Percentiles rank a stretch among this genome's conserved stretches.
Conservation (phyloP, 2,329 filamentous ascomycete genomes). For the Cladorrhinum sp. region DNA sequence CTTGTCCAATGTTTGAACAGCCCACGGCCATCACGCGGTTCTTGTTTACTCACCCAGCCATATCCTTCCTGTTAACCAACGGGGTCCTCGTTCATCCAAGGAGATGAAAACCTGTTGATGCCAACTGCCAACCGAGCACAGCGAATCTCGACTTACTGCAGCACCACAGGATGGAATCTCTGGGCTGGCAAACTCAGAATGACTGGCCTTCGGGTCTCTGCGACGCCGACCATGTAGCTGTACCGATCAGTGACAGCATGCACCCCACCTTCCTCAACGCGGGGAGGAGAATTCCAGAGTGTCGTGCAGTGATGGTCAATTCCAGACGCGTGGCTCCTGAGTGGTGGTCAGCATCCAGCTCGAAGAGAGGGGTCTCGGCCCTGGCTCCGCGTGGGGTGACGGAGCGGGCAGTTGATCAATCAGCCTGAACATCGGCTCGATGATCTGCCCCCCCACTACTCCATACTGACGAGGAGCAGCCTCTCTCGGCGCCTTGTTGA, state of each 20-base stretch:
- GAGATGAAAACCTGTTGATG: background rate
- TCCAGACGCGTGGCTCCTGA: constrained; percentile 1
- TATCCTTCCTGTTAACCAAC: background rate
- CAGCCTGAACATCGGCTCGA: background rate
- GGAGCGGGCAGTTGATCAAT: background rate
- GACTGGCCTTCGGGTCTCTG: too few species aligned
- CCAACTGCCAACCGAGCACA: too few species aligned
- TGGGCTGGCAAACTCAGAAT: too few species aligned
- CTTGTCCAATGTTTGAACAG: background rate
- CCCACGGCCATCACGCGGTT: background rate
- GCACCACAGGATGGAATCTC: background rate
- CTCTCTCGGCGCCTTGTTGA: background rate
- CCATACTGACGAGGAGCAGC: too few species aligned
- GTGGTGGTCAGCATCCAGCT: background rate
- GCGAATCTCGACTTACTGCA: too few species aligned
- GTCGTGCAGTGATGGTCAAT: constrained; percentile 2
- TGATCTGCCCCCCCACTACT: background rate
- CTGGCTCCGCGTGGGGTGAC: background rate
- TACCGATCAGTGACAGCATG: background rate
- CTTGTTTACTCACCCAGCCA: background rate
- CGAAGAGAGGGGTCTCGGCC: background rate
- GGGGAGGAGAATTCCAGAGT: background rate
- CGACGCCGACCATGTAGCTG: too few species aligned
- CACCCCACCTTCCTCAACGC: background rate
- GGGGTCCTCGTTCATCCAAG: background rate